Base-by-base conservation (phyloP, 495 filamentous ascomycete genomes). In the Neurospora sp. region DNA sequence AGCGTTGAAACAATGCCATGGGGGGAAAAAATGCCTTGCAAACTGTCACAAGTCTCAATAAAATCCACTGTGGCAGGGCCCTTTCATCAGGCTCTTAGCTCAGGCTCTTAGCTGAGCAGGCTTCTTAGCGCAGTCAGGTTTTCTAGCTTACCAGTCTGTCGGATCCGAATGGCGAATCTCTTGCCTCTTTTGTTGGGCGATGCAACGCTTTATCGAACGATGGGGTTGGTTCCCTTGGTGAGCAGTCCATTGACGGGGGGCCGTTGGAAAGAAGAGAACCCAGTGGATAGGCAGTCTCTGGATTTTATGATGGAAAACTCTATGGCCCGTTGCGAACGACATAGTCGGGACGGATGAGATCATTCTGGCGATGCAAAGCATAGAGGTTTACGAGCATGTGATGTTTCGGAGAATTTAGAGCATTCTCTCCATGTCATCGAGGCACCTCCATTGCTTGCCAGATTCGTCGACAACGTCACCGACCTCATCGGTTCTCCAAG, bases 281-380 rank as follows among this genome's bases (percentile, higher is more conserved):
- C 35, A 37, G 35, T 37, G 35, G 40, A 41, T 41, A 41, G 40
- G 40, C 4, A 16, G 40, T 41, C 10, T 41, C 40, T 16, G 40
- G 40, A 42, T 0, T 42, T 16, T 3, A 44, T 44, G 42, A 44
- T 44, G 18, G 42, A 14, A 5, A 5, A 18, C 0, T 42, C 12
- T 18, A 0, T 5, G 8, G n/a, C n/a, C 44, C 1, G 9, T 3
- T 11, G n/a, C 3, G 8, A 23, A 0, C 3, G n/a, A 11, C 9
- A 48, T 4, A 5, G 9, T 23, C 3, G 7, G 5, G 14, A 12
- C 46, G 18, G 9, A 48, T 18, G 18, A 48, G 18, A 18, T 6
- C 11, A 8, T 23, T 20, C n/a, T 48, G 44, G 8, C 8, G 44
- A 20, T 20, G n/a, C 8, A 23, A 48, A 48, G n/a, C 9, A 20